Evolutionary conservation across 2,329 filamentous ascomycete species (phyloP).

Genomic region (Aspergillus pseudoterreus): DNA sequence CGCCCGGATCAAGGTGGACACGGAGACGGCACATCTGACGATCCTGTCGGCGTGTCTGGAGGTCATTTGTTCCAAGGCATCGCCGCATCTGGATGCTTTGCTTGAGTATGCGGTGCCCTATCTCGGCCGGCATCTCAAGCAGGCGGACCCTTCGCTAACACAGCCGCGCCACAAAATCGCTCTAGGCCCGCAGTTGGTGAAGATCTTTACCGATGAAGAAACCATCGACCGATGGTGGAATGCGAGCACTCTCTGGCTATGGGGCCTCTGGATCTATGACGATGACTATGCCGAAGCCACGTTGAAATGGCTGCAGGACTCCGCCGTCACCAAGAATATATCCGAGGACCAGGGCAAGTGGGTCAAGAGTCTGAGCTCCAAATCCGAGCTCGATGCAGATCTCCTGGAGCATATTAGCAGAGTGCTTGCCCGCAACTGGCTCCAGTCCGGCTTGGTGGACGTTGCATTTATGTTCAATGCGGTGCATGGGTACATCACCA

Average conservation of each 20-base stretch:
- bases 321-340: constrained; percentile 22
- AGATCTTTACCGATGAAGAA: constrained; percentile 17
- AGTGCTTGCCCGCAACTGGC: constrained; percentile 17
- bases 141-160: constrained; percentile 16
- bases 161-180: constrained; percentile 16
- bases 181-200: constrained; percentile 20
- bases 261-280: constrained; percentile 14
- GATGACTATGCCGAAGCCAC: constrained; percentile 12
- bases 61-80: constrained; percentile 4
- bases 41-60: constrained; percentile 12
- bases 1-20: constrained; percentile 15
- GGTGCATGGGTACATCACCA: not conserved
- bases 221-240: constrained; percentile 19
- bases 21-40: constrained; percentile 7
- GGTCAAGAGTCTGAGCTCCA: constrained; percentile 24
- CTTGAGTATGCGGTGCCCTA: constrained; percentile 3
- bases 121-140: constrained; percentile 12
- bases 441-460: constrained; percentile 5
- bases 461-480: not conserved
- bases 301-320: constrained; percentile 24
- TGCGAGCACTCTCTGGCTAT: constrained; percentile 1
- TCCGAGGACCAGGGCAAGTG: constrained; percentile 17
- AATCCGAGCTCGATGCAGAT: constrained; percentile 22
- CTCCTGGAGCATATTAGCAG: constrained; percentile 18
- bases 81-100: not conserved